Base-by-base conservation (phyloP, 2,329 filamentous ascomycete genomes). In the Didymella lethalis region DNA sequence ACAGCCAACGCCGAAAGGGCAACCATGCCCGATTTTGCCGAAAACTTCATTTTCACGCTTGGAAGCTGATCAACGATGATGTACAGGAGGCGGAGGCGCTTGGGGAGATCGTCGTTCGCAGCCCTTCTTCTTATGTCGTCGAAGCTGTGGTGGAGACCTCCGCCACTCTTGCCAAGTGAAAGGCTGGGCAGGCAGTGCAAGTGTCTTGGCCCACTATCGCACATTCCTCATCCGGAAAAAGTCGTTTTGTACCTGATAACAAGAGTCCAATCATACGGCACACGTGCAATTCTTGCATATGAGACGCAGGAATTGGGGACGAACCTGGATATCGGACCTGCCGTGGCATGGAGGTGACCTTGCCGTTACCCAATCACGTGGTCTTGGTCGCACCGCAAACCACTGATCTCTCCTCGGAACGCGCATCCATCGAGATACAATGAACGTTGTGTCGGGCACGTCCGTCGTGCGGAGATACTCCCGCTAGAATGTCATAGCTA, bases 151-250 rank as follows among this genome's bases (percentile, higher is more conserved):
- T 31, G 53, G 57, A 57, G 56, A 46, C 40, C 25, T 40, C 32
- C 65, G 68, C 71, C 65, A 67, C 58, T 48, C 43, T 47, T 52
- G 64, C 67, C 65, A 61, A 66, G 64, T 51, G 44, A 40, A 26
- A n/a, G 46, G 36, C 68, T 70, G 63, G 68, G 67, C 68, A 10
- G 11, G 28, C 32, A 36, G 23, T 47, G 29, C 31, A 51, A 38
- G 56, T 32, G 46, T n/a, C 56, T 54, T 59, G 56, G 56, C 49
- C 23, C 29, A 23, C 5, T 23, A 25, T 46, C 14, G 38, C 56
- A 72, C 68, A 68, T 73, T 61, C 70, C 69, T 71, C 31, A 64
- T 58, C 63, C 25, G 7, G 57, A 61, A 25, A 54, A 62, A 56
- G 50, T 51, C 34, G 36, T 46, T 40, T 44, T 44, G 57, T 57